Base-by-base conservation (phyloP, 1,284 basidiomycete species). In the Leccinum angustisporum region DNA sequence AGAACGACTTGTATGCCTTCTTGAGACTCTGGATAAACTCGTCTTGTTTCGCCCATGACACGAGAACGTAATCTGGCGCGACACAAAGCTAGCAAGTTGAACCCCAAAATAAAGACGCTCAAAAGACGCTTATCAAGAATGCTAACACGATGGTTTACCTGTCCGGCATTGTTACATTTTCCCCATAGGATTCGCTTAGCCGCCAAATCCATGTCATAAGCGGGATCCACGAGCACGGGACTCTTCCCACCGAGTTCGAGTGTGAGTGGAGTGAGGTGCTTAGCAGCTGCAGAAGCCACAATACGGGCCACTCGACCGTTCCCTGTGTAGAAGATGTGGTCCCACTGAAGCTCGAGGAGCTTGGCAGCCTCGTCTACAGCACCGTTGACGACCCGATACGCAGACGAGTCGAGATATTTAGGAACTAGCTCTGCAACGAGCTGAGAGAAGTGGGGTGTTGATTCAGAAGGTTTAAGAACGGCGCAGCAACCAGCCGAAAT, bases 181-280 rank as follows among this genome's bases (percentile, higher is more conserved):
- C 86, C 86, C 75, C 81, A 83, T 33, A 87, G 75, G 27, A 85
- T 76, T 4, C 84, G 77, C 62, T 73, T 76, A 3, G 79, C 82
- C 0, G 79, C 78, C 33, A 80, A 56, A 16, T 77, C 72, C 65
- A 83, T 68, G 65, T 81, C 76, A 61, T 81, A 77, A 54, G 80
- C 77, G 9, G 79, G 66, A 62, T 87, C 82, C 30, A 90, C 76
- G 54, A 87, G 74, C 7, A 81, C 84, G 7, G 88, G 86, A 60
- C 81, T 85, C 76, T 90, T 90, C 53, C 88, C 88, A 33, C 88
- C 87, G 21, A 90, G 80, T 74, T 86, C 88, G 46, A 90, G 81
- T 1, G 86, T 83, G 48, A 82, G 75, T 4, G 88, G 86, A 5
- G 87, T 88, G 36, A 89, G 79, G 63, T 84, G 79, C 70, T 84